Evolutionary conservation across 805 yeast genomes (phyloP), one percentile per base, ranked within the genome.

Genomic region (Scheffersomyces ergatensis): DNA sequence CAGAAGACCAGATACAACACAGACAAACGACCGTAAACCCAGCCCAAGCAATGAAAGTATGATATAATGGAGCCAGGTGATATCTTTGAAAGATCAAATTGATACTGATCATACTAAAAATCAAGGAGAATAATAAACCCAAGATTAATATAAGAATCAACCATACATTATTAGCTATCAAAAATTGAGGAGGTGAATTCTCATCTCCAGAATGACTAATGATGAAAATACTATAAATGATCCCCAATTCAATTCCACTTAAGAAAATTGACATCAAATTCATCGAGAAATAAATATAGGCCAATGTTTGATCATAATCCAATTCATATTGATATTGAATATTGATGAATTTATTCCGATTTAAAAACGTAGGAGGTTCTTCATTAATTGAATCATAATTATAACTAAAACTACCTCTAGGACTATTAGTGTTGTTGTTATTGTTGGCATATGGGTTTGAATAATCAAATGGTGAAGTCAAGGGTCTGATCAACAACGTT

Each of bases 221-320:
- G 5, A 29, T 29, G 14, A 52, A 32, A 15, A 69, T 53, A 14
- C 65, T 57, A 44, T 60, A 64, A 9, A 68, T 54, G 25, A 69
- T 65, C 5, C 74, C 75, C 19, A 67, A 49, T 40, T 65, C 69
- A 15, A 69, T 57, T 7, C 72, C 70, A 5, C 69, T 57, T 18
- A 68, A 58, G 46, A 69, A 67, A 3, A 63, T 47, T 21, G 69
- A 55, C n/a, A 62, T 51, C 33, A 65, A 53, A 40, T 58, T 58
- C 34, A 66, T 61, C 19, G 65, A 52, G 45, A 67, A 62, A 52
- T 66, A 66, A 27, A 67, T 53, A 40, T 58, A 60, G 8, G 74
- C 54, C 15, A 69, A 48, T 2, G 64, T 58, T 38, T 57, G 53
- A 50, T 69, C 74, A 46, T 65, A 65, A 43, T 67, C 68, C 6